Evolutionary conservation across 345 rosid species (phyloP), one percentile per base, ranked within the genome.

Genomic region (Mangifera indica): DNA sequence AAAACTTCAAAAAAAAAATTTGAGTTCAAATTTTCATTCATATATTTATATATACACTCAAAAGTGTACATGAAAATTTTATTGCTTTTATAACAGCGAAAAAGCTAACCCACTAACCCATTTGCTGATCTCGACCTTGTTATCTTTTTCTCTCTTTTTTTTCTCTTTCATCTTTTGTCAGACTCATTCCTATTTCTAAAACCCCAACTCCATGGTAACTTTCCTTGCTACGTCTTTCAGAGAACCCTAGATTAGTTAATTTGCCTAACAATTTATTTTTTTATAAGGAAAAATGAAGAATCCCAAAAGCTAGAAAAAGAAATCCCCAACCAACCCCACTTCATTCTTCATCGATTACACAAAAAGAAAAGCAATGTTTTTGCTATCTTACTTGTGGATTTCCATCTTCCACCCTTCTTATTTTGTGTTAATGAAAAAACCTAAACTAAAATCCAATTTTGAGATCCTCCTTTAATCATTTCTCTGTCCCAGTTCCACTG

Each of bases 21-120:
- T n/a, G n/a, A n/a, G n/a, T n/a, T n/a, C n/a, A n/a, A n/a, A n/a
- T n/a, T n/a, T n/a, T n/a, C n/a, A n/a, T n/a, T n/a, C n/a, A n/a
- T n/a, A n/a, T n/a, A n/a, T n/a, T n/a, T n/a, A n/a, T n/a, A n/a
- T n/a, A n/a, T n/a, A n/a, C n/a, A n/a, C n/a, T n/a, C n/a, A n/a
- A n/a, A n/a, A n/a, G n/a, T n/a, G n/a, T n/a, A n/a, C n/a, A n/a
- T n/a, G n/a, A n/a, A n/a, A n/a, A n/a, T n/a, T n/a, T n/a, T n/a
- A n/a, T n/a, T n/a, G n/a, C 51, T 63, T 76, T 53, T 74, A 49
- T 67, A 76, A 60, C 59, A 74, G 55, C 55, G 46, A 74, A 81
- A n/a, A 84, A 83, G 84, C 81, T 69, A 84, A 82, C 80, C 90
- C 92, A 87, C 92, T 86, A 75, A 72, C 74, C 84, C 81, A 73